Conservation (phyloP, 345 rosid species). For the Syzygium aromaticum region DNA sequence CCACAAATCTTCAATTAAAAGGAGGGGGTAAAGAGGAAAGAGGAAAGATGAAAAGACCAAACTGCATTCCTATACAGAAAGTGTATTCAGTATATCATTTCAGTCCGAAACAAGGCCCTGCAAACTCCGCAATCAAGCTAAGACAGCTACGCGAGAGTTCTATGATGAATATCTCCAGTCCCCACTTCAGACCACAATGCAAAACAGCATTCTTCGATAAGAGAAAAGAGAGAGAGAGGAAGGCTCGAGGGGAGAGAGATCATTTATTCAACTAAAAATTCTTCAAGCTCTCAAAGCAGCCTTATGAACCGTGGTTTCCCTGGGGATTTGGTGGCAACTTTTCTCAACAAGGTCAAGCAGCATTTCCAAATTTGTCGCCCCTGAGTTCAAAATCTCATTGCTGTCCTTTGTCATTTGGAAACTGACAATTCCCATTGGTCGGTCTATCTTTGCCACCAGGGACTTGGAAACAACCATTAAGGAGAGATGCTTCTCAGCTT, state of each 20-base stretch:
- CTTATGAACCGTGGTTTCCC: conserved; percentile 82
- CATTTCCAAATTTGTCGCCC: conserved; percentile 84
- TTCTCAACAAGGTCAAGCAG: conserved; percentile 87
- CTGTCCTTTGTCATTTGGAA: conserved; percentile 76
- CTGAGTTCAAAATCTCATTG: conserved; percentile 77
- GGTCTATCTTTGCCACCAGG: conserved; percentile 76
- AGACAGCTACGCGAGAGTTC: too few species aligned
- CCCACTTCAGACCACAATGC: too few species aligned
- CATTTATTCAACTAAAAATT: neutral
- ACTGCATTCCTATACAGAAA: too few species aligned
- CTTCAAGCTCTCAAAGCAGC: conserved; percentile 53
- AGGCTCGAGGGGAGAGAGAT: neutral
- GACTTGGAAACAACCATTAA: conserved; percentile 93
- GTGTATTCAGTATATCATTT: too few species aligned
- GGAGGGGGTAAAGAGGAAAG: too few species aligned
- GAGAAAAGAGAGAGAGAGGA: too few species aligned
- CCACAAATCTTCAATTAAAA: neutral
- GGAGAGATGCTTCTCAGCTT: conserved; percentile 86
- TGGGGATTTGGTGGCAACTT: conserved; percentile 91
- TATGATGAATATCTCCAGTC: too few species aligned
- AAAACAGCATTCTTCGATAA: too few species aligned
- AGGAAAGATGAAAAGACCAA: too few species aligned
- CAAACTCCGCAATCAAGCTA: too few species aligned
- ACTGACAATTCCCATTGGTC: conserved; percentile 59
- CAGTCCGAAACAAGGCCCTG: too few species aligned